phyloP scores from a whole-genome alignment of 2,329 filamentous ascomycete genomes.

The Fusarium coicis region DNA sequence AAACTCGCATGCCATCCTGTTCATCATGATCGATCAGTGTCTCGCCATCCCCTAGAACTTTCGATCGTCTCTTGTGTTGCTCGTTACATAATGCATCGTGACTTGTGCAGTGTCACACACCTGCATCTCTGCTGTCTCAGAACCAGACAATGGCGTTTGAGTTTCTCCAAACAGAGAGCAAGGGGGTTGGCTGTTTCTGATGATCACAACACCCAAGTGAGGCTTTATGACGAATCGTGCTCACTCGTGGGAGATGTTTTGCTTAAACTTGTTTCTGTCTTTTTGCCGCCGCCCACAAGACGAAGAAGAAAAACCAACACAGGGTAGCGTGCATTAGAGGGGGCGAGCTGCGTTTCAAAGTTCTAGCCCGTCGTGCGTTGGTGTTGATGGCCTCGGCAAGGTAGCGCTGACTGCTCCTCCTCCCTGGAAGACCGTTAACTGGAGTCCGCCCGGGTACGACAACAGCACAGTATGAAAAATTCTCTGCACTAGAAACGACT shows the following conservation, averaged over 20 bases:
- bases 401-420: slow-evolving; percentile 25
- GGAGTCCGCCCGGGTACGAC: not conserved
- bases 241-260: slow-evolving; percentile 2
- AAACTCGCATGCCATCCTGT: slow-evolving; percentile 31
- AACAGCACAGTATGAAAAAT: slow-evolving; percentile 19
- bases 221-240: slow-evolving; percentile 17
- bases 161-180: slow-evolving; percentile 1
- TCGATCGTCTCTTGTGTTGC: slow-evolving; percentile 26
- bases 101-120: slow-evolving; percentile 12
- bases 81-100: slow-evolving; percentile 7
- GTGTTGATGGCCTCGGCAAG: slow-evolving; percentile 20
- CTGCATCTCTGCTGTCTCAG: slow-evolving; percentile 21
- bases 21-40: slow-evolving; percentile 11
- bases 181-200: slow-evolving; percentile 3
- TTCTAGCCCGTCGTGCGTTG: slow-evolving; percentile 5
- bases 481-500: not conserved
- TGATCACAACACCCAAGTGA: slow-evolving; percentile 10
- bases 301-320: slow-evolving; percentile 9
- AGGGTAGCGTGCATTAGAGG: slow-evolving; percentile 11
- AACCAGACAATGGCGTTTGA: slow-evolving; percentile 13
- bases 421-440: not conserved
- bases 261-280: not conserved
- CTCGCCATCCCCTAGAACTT: slow-evolving; percentile 18
- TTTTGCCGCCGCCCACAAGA: slow-evolving; percentile 4
- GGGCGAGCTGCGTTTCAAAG: slow-evolving; percentile 27